A percentile compares a stretch with the other conserved stretches of the same genome.
phyloP scores from a whole-genome alignment of 768 basidiomycete genomes.

The Xerocomellus amylosporus region DNA sequence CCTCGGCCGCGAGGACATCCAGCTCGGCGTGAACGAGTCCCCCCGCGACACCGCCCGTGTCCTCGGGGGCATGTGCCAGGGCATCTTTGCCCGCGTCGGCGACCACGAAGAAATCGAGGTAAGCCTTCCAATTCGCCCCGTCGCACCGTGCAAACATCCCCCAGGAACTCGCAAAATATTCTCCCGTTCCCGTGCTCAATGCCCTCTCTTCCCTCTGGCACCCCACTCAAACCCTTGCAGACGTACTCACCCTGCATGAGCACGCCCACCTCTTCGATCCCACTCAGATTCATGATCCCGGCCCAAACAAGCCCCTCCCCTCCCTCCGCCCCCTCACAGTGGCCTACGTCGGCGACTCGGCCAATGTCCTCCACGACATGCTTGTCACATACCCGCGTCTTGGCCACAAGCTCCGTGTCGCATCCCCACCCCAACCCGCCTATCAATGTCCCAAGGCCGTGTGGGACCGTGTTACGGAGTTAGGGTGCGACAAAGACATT shows the following conservation, averaged over 20 bases:
- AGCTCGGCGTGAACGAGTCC: slow-evolving; percentile 93
- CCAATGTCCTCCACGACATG: slow-evolving; percentile 97
- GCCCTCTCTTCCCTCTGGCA: slow-evolving; percentile 96
- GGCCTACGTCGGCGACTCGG: slow-evolving; percentile 91
- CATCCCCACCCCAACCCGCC: slow-evolving; percentile 58
- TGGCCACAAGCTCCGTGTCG: slow-evolving; percentile 83
- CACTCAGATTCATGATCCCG: slow-evolving; percentile 9
- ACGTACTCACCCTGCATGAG: slow-evolving; percentile 87
- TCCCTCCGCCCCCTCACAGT: slow-evolving; percentile 77
- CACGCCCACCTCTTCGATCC: slow-evolving; percentile 54
- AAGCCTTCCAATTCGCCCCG: slow-evolving; percentile 19
- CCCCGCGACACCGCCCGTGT: slow-evolving; percentile 82
- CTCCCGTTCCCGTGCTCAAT: slow-evolving; percentile 92
- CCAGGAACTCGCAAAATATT: slow-evolving; percentile 89
- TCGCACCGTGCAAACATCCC: background rate
- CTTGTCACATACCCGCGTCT: slow-evolving; percentile 91
- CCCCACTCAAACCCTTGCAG: slow-evolving; percentile 93
- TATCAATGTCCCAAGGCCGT: slow-evolving; percentile 74
- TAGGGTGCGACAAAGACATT: slow-evolving; percentile 70
- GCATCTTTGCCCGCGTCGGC: slow-evolving; percentile 95
- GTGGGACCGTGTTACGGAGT: slow-evolving; percentile 76
- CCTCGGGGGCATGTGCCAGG: slow-evolving; percentile 92
- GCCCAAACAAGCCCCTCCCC: slow-evolving; percentile 37
- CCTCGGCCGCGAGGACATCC: slow-evolving; percentile 86
- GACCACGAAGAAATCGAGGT: slow-evolving; percentile 93